A percentile compares a stretch with the other conserved stretches of the same genome.
Conservation (phyloP, 2,329 filamentous ascomycete genomes). For the Pyricularia grisea region DNA sequence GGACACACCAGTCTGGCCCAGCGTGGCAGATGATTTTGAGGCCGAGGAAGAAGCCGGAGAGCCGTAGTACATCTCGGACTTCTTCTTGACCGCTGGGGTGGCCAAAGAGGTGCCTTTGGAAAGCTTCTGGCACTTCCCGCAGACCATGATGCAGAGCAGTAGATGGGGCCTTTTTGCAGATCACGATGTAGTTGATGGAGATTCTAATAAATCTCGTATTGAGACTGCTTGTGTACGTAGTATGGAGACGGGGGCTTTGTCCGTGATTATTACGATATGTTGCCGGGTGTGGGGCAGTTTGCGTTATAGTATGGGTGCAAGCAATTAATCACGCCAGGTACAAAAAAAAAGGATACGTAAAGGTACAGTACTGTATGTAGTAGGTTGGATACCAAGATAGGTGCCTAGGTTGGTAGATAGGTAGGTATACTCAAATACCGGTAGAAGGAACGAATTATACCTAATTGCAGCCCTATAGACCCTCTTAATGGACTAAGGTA, state of each 20-base stretch:
- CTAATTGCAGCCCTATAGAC: not conserved
- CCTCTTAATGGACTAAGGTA: not conserved
- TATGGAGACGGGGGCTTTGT: not conserved
- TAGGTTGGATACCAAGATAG: no score
- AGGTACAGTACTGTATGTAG: not conserved
- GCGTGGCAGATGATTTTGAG: conserved; percentile 37
- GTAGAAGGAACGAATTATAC: not conserved
- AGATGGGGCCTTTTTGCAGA: not conserved
- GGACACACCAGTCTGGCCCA: conserved; percentile 47
- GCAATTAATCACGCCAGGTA: no score
- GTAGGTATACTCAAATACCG: no score
- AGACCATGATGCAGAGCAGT: conserved; percentile 32
- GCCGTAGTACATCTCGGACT: conserved; percentile 57
- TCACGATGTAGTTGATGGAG: not conserved
- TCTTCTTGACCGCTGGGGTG: conserved; percentile 57
- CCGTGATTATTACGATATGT: not conserved
- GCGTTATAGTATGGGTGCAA: no score
- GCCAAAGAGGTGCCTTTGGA: conserved; percentile 50
- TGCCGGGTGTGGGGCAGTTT: not conserved
- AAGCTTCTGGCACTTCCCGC: conserved; percentile 53
- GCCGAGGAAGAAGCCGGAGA: conserved; percentile 37
- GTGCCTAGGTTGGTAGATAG: no score
- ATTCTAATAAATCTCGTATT: not conserved
- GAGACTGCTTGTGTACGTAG: not conserved
- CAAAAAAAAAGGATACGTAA: not conserved